These are phyloP conservation scores for Calonectria honghensis DNA, from an alignment of 2,329 filamentous ascomycete genomes.

Conservation along the genomic window DNA sequence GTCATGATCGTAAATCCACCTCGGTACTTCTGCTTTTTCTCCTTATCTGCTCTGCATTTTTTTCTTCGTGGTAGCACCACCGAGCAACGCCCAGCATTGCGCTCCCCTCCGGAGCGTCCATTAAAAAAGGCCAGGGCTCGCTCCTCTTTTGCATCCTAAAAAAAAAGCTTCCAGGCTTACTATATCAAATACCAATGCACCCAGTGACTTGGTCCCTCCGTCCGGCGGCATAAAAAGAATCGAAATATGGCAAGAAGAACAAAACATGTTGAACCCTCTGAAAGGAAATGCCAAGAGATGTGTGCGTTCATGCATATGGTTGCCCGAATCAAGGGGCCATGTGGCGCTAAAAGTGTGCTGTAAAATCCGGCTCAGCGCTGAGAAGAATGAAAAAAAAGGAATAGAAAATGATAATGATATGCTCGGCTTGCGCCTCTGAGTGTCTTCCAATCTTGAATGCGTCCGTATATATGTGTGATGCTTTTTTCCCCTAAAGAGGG, in stretches of 20 bases:
- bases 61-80: slow-evolving; percentile 37
- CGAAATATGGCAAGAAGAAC: slow-evolving; percentile 45
- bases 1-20: slow-evolving; percentile 52
- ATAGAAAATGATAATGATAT: slow-evolving; percentile 33
- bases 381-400: slow-evolving; percentile 30
- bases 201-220: slow-evolving; percentile 55
- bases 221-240: slow-evolving; percentile 54
- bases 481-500: slow-evolving; percentile 30
- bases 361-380: slow-evolving; percentile 36
- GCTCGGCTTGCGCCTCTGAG: slow-evolving; percentile 52
- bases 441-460: slow-evolving; percentile 54
- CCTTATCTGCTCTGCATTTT: slow-evolving; percentile 30
- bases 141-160: slow-evolving; percentile 26
- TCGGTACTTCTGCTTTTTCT: slow-evolving; percentile 44
- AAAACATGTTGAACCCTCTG: slow-evolving; percentile 31
- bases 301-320: slow-evolving; percentile 8
- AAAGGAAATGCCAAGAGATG: slow-evolving; percentile 19
- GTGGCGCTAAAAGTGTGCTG: slow-evolving; percentile 35
- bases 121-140: slow-evolving; percentile 41
- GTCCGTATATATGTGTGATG: slow-evolving; percentile 41
- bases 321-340: slow-evolving; percentile 28
- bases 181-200: slow-evolving; percentile 52
- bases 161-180: slow-evolving; percentile 36
- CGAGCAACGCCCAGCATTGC: slow-evolving; percentile 55
- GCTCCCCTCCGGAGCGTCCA: slow-evolving; percentile 39